Evolutionary conservation across 2,329 filamentous ascomycete species (phyloP).

Genomic region (Cladosporium phlei): DNA sequence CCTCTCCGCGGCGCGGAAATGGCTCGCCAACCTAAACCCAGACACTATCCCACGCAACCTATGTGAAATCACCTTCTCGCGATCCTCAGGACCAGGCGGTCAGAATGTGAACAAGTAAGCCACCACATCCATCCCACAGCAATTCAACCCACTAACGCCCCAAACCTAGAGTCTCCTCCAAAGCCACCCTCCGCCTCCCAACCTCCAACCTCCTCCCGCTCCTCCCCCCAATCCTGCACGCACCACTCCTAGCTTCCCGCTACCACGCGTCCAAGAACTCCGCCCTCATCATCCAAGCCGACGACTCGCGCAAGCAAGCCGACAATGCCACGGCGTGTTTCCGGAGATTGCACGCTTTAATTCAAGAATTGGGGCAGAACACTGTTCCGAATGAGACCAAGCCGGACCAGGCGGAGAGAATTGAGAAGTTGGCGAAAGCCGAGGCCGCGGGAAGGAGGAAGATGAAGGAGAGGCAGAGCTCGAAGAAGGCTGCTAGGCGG

Average conservation of each 20-base stretch:
- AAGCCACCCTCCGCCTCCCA: constrained; percentile 58
- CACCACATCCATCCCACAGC: background rate
- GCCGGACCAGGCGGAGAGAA: constrained; percentile 49
- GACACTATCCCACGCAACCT: constrained; percentile 53
- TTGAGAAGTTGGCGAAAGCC: constrained; percentile 53
- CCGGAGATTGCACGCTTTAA: constrained; percentile 51
- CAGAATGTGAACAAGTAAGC: constrained; percentile 66
- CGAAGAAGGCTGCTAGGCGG: constrained; percentile 56
- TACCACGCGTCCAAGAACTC: constrained; percentile 52
- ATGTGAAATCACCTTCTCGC: constrained; percentile 57
- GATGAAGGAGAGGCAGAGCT: constrained; percentile 57
- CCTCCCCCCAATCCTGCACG: constrained; percentile 52
- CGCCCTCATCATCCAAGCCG: constrained; percentile 57
- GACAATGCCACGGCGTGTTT: constrained; percentile 58
- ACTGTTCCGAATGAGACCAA: constrained; percentile 58
- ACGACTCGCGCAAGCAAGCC: constrained; percentile 58
- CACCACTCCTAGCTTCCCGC: constrained; percentile 48
- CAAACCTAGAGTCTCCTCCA: constrained; percentile 59
- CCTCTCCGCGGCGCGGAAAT: constrained; percentile 9
- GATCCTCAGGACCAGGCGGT: constrained; percentile 61
- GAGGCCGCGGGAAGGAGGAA: constrained; percentile 55
- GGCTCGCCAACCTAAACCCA: constrained; percentile 47
- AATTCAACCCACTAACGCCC: background rate
- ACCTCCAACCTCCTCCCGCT: constrained; percentile 49
- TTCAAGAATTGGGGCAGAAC: constrained; percentile 47